Evolutionary conservation across 768 basidiomycete species (phyloP).

Genomic region (Amanita thiersii): DNA sequence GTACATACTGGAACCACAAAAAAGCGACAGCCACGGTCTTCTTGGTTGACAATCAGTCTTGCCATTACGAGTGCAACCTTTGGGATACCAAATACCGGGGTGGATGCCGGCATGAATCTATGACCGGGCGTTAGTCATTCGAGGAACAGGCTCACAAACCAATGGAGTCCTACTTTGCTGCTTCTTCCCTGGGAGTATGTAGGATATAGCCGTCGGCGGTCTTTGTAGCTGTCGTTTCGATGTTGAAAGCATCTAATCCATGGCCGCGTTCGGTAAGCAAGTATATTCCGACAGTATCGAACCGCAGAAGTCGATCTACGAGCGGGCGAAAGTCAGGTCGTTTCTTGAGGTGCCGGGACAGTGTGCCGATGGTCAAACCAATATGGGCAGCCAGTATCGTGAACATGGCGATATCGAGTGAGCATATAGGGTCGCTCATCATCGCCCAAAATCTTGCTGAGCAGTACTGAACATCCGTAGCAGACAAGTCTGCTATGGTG

Average conservation of each 20-base stretch:
- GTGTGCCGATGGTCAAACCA: slow-evolving; percentile 45
- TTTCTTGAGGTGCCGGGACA: slow-evolving; percentile 37
- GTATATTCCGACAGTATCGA: slow-evolving; percentile 46
- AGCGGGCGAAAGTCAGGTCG: slow-evolving; percentile 43
- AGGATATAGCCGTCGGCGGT: slow-evolving; percentile 43
- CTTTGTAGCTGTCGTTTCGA: slow-evolving; percentile 52
- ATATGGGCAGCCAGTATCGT: slow-evolving; percentile 45
- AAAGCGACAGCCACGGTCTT: slow-evolving; percentile 43
- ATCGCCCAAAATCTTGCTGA: slow-evolving; percentile 44
- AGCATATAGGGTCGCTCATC: slow-evolving; percentile 44
- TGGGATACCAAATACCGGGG: slow-evolving; percentile 42
- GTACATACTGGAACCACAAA: slow-evolving; percentile 51
- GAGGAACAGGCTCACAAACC: background rate
- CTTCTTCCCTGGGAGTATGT: slow-evolving; percentile 48
- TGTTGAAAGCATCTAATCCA: slow-evolving; percentile 52
- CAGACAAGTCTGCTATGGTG: slow-evolving; percentile 28
- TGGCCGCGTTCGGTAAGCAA: slow-evolving; percentile 50
- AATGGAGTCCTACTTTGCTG: slow-evolving; percentile 38
- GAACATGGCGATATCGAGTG: slow-evolving; percentile 43
- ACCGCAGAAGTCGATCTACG: slow-evolving; percentile 39
- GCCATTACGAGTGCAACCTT: slow-evolving; percentile 54
- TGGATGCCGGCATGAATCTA: slow-evolving; percentile 55
- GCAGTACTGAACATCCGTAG: slow-evolving; percentile 39
- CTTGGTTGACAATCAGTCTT: slow-evolving; percentile 38
- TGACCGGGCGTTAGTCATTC: slow-evolving; percentile 3